Conservation (phyloP, 2,329 filamentous ascomycete species). For the Leptodontidium sp. region DNA sequence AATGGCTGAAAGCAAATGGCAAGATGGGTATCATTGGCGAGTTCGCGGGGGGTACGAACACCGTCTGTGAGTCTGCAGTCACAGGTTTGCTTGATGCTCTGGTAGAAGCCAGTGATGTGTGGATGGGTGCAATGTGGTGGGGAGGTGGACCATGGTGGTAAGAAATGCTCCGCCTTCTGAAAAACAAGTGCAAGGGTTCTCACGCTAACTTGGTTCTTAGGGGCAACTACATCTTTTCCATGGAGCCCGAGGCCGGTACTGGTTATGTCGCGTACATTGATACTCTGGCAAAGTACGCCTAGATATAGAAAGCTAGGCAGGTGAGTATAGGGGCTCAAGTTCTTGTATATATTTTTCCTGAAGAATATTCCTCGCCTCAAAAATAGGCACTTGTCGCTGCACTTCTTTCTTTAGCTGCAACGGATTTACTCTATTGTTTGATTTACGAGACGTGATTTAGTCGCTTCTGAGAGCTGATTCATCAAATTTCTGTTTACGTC, state of each 20-base stretch:
- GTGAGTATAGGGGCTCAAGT: background rate
- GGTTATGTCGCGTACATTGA: background rate
- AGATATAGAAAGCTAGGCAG: background rate
- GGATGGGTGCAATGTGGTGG: constrained; percentile 62
- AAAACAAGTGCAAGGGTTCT: background rate
- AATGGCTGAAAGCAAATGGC: constrained; percentile 61
- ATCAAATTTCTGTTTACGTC: too few relatives aligned
- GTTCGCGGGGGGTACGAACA: constrained; percentile 60
- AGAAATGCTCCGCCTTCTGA: background rate
- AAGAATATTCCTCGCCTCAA: background rate
- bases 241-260: constrained; percentile 8
- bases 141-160: constrained; percentile 59
- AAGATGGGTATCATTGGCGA: constrained; percentile 63
- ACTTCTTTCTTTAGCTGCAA: too few relatives aligned
- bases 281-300: background rate
- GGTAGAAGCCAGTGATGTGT: constrained; percentile 58
- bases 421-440: too few relatives aligned
- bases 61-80: constrained; percentile 58
- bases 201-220: background rate
- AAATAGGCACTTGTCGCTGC: background rate
- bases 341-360: constrained; percentile 8
- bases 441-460: too few relatives aligned
- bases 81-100: constrained; percentile 58
- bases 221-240: constrained; percentile 11
- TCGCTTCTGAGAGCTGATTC: too few relatives aligned